Evolutionary conservation across 345 rosid genomes (phyloP), one percentile per base, ranked within the genome.

Genomic region (Camelina sativa): DNA sequence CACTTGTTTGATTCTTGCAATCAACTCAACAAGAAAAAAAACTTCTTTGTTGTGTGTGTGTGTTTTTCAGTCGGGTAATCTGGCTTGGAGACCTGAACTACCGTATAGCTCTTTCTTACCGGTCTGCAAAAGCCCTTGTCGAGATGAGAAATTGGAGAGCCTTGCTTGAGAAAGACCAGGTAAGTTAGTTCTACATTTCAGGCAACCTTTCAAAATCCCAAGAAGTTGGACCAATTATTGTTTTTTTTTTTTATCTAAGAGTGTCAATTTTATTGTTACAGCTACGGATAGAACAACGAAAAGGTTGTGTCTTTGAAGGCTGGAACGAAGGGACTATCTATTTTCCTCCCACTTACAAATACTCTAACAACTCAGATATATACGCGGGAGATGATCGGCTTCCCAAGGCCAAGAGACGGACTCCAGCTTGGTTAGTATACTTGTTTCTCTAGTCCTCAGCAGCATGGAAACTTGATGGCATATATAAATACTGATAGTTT

Each of bases 51-150:
- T 58, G 15, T 65, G 69, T 71, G 71, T 58, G 19, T 28, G 4
- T 71, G 69, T 68, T 53, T 37, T 81, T 74, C 81, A 96, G 99
- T 80, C 91, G 91, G 60, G 80, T 96, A 32, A 89, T 96, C 57
- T 96, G 99, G 99, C 89, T 96, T 40, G 99, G 99, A 65, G 99
- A 96, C 83, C 80, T 96, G 82, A 96, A 96, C 80, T 92, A 96
- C 79, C 84, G 99, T 46, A 92, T 96, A 66, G 94, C 99, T 40
- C 78, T 96, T 44, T 86, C 96, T 35, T 89, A 90, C 82, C 94
- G 91, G 40, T 85, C 80, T 44, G 96, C 93, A 35, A 96, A 86
- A 79, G 93, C 98, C 43, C 94, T 96, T 9, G 98, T 96, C n/a
- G 97, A 96, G 88, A 96, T 96, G 98, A 85, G 82, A 48, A 91